Percentiles rank a stretch among this genome's conserved stretches.
Conservation (phyloP, 768 basidiomycete species). For the Termitomyces sp. region DNA sequence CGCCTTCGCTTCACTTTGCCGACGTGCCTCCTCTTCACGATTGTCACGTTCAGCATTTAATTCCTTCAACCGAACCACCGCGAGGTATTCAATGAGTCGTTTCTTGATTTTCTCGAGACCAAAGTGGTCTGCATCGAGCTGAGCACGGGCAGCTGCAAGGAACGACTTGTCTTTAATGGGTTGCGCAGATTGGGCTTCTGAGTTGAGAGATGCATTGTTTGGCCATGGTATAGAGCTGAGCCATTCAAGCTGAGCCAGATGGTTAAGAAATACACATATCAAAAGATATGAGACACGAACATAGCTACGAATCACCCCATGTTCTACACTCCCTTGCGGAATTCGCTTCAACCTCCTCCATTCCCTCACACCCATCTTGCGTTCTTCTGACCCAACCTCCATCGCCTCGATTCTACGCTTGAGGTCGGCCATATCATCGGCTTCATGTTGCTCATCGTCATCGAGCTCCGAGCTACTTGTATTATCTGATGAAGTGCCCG, state of each 20-base stretch:
- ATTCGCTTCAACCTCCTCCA: slow-evolving; percentile 82
- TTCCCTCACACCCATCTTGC: slow-evolving; percentile 77
- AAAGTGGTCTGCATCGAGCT: slow-evolving; percentile 87
- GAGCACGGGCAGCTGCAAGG: slow-evolving; percentile 63
- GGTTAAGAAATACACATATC: neutral
- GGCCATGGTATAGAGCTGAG: slow-evolving; percentile 84
- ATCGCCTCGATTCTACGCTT: slow-evolving; percentile 71
- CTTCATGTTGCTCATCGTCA: slow-evolving; percentile 76
- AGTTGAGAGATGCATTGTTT: slow-evolving; percentile 27
- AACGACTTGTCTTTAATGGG: slow-evolving; percentile 49
- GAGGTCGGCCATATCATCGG: slow-evolving; percentile 71
- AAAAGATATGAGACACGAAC: slow-evolving; percentile 35
- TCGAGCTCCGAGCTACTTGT: slow-evolving; percentile 49
- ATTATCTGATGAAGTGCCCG: slow-evolving; percentile 10
- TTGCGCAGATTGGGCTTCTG: slow-evolving; percentile 8
- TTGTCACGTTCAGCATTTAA: slow-evolving; percentile 33
- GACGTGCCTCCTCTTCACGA: slow-evolving; percentile 23
- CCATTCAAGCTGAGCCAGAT: slow-evolving; percentile 72
- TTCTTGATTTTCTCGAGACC: slow-evolving; percentile 92
- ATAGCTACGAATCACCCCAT: slow-evolving; percentile 81
- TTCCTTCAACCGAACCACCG: slow-evolving; percentile 65
- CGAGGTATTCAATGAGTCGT: slow-evolving; percentile 86
- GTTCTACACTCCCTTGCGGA: slow-evolving; percentile 86
- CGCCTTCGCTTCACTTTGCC: slow-evolving; percentile 15
- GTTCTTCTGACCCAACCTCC: slow-evolving; percentile 67